Percentiles rank a stretch among this genome's conserved stretches.
Conservation (phyloP, 2,329 filamentous ascomycete species). For the Cytospora paraplurivora region DNA sequence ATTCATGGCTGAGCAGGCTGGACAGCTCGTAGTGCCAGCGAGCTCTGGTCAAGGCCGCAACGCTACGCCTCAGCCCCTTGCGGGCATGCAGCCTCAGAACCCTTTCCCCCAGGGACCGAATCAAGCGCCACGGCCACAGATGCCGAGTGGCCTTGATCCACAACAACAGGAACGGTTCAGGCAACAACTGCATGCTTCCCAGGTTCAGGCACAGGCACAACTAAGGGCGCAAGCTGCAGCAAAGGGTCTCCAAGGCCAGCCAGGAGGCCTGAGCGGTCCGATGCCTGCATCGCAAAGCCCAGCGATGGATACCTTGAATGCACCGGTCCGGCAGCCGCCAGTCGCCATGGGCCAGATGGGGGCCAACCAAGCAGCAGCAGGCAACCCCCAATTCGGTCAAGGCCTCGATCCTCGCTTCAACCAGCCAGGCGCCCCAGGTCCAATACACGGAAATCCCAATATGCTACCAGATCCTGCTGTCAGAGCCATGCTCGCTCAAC, state of each 20-base stretch:
- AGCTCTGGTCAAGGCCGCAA: conserved; percentile 51
- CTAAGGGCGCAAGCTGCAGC: conserved; percentile 46
- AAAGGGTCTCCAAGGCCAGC: conserved; percentile 58
- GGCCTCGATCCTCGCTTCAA: conserved; percentile 57
- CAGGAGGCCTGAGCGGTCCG: conserved; percentile 51
- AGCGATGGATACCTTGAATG: conserved; percentile 60
- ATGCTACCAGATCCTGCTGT: conserved; percentile 43
- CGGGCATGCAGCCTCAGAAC: conserved; percentile 41
- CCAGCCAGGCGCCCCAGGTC: conserved; percentile 45
- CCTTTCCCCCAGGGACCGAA: conserved; percentile 45
- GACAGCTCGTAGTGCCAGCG: conserved; percentile 60
- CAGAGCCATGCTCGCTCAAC: conserved; percentile 45
- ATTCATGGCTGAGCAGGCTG: conserved; percentile 56
- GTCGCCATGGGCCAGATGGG: conserved; percentile 47
- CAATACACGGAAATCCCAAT: conserved; percentile 40
- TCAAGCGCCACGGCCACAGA: conserved; percentile 44
- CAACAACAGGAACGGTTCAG: conserved; percentile 43
- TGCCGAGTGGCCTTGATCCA: conserved; percentile 42
- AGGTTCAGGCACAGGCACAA: conserved; percentile 43
- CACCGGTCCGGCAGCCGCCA: conserved; percentile 52
- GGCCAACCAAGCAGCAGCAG: conserved; percentile 48
- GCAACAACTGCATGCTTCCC: conserved; percentile 22
- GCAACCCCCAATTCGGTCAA: conserved; percentile 51
- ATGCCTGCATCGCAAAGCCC: conserved; percentile 60
- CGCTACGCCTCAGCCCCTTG: conserved; percentile 52